Base-by-base conservation (phyloP, 2,329 filamentous ascomycete genomes). In the Pyricularia grisea region DNA sequence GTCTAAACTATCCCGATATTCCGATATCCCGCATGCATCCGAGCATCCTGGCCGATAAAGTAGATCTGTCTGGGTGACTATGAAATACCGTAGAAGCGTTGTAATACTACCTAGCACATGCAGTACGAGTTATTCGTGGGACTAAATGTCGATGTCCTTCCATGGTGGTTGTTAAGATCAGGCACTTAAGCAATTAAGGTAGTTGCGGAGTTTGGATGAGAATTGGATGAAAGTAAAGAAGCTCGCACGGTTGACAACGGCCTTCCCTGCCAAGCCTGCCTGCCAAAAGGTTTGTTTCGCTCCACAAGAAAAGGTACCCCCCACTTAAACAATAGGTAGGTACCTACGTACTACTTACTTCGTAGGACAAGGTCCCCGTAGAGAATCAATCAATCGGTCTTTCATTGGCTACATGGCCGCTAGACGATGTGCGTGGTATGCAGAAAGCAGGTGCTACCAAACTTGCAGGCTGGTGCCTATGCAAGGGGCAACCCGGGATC, bases 401-500 rank as follows among this genome's bases (percentile, higher is more conserved):
- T 50, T n/a, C 42, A 50, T 50, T 50, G 42, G 42, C 42, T 50
- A 20, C 20, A 20, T 50, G 17, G 42, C n/a, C n/a, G 42, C 17
- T n/a, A 50, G 42, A 50, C 42, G 42, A 50, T n/a, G n/a, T n/a
- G n/a, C 42, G 42, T 50, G 42, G 42, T 50, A 50, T 50, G 42
- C 17, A 20, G 17, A 50, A 50, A 20, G 42, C 42, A 50, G n/a
- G 42, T 50, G 42, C 42, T 50, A 50, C 17, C 42, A n/a, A 50
- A 20, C 42, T 36, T 50, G 5, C 42, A n/a, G 14, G 42, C 17
- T 4, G 20, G 5, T 20, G 36, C 6, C 3, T 28, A 63, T 28
- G 60, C 60, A 63, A 63, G 60, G 60, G 60, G 60, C 60, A 63
- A 63, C 60, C 60, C 60, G 60, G 60, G 60, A 63, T 63, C 60